phyloP scores from a whole-genome alignment of 139 green algal genomes.

The Edaphochlamys debaryana region DNA sequence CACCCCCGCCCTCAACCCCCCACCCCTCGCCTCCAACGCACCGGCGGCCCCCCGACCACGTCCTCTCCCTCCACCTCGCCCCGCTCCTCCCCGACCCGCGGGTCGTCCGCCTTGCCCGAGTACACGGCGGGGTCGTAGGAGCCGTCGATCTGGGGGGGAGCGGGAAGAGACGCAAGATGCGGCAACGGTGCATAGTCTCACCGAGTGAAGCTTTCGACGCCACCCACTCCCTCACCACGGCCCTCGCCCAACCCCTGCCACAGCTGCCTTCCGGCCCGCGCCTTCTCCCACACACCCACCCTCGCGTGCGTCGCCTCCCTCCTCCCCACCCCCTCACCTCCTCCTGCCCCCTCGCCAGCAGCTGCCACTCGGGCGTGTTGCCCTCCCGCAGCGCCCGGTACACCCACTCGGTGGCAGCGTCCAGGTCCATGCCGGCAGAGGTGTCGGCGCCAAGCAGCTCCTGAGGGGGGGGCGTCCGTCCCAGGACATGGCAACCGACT shows the following conservation, averaged over 20 bases:
- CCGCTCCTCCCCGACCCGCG: neutral
- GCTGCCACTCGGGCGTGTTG: conserved; percentile 45
- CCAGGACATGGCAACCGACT: too few species aligned
- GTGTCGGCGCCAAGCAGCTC: neutral
- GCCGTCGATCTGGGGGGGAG: conserved; percentile 37
- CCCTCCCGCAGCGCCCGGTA: conserved; percentile 45
- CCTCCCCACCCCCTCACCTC: conserved; percentile 39
- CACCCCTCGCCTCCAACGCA: too few species aligned
- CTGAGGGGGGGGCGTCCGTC: conserved; percentile 3
- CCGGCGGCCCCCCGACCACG: conserved; percentile 20
- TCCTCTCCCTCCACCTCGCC: conserved; percentile 32
- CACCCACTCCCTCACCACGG: too few species aligned
- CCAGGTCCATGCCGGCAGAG: conserved; percentile 40
- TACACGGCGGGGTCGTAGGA: neutral
- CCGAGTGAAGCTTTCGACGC: too few species aligned
- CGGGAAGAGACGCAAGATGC: too few species aligned
- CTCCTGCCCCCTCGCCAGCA: conserved; percentile 58
- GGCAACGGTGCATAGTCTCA: too few species aligned
- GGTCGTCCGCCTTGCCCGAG: neutral
- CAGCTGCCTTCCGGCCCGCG: too few species aligned
- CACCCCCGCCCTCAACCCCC: too few species aligned
- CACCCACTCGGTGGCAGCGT: conserved; percentile 73
- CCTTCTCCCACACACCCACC: too few species aligned
- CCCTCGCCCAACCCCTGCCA: too few species aligned
- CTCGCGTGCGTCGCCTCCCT: too few species aligned